Percentiles rank a stretch among this genome's conserved stretches.
Evolutionary conservation across 495 filamentous ascomycete species (phyloP).

Genomic region (Xylaria nigripes): DNA sequence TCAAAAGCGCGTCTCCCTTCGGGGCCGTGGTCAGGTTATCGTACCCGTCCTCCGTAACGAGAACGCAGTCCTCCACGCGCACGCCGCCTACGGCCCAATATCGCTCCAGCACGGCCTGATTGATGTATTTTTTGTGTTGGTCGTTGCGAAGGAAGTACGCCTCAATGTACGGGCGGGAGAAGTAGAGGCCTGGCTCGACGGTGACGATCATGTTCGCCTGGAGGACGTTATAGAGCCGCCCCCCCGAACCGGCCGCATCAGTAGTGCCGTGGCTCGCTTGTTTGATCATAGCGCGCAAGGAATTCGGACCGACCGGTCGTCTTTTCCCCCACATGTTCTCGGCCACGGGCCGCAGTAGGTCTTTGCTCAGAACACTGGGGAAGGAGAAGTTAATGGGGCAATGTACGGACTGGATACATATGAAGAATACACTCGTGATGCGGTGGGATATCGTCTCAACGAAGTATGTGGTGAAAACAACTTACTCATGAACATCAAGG

Average conservation of each 20-base stretch:
- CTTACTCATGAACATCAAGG: constrained; percentile 74
- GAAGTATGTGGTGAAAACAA: background rate
- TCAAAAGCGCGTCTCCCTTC: constrained; percentile 54
- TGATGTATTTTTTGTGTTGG: constrained; percentile 59
- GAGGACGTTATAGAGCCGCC: constrained; percentile 33
- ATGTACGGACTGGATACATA: background rate
- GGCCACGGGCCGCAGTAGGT: constrained; percentile 22
- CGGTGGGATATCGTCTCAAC: background rate
- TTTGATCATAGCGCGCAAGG: constrained; percentile 27
- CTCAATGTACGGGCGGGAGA: constrained; percentile 54
- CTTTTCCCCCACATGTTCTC: constrained; percentile 28
- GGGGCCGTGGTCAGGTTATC: constrained; percentile 81
- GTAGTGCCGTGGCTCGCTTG: constrained; percentile 5
- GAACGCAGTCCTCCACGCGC: constrained; percentile 85
- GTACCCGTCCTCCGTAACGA: constrained; percentile 67
- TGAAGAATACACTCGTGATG: background rate
- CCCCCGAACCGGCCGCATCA: too few species aligned
- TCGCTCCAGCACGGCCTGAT: constrained; percentile 58
- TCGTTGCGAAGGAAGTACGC: constrained; percentile 55
- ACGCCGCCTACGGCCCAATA: constrained; percentile 80
- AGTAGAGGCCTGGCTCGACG: constrained; percentile 81
- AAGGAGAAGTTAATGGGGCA: background rate
- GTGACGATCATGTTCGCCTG: constrained; percentile 72
- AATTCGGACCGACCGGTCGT: constrained; percentile 23
- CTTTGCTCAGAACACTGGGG: constrained; percentile 25